Conservation (phyloP, 1,284 basidiomycete species). For the Marasmius oreades region DNA sequence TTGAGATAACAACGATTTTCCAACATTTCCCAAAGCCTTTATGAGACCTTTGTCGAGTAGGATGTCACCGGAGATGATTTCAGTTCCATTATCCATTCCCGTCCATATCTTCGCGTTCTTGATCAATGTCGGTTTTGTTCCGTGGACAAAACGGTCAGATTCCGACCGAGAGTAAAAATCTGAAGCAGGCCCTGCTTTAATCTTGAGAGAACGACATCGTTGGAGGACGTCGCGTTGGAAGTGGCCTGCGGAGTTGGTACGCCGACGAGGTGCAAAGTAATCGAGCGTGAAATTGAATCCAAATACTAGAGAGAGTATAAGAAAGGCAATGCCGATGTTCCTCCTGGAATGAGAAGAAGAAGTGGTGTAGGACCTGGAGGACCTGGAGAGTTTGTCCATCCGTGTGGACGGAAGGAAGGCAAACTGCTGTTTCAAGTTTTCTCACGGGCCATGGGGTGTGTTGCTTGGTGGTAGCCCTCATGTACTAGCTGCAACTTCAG, state of each 20-base stretch:
- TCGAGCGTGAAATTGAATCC: no score
- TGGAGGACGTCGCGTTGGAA: not conserved
- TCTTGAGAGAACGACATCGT: constrained; percentile 7
- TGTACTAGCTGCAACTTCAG: no score
- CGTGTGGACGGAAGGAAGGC: no score
- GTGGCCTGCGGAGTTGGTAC: not conserved
- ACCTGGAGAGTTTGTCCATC: no score
- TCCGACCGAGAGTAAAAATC: constrained; percentile 9
- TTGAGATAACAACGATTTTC: constrained; percentile 10
- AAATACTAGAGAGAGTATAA: not conserved
- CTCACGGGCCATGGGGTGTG: no score
- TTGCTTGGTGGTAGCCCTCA: no score
- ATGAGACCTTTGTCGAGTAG: constrained; percentile 57
- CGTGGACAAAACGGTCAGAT: constrained; percentile 61
- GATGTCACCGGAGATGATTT: constrained; percentile 48
- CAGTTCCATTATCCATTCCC: constrained; percentile 11
- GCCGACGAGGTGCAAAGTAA: not conserved
- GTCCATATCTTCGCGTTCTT: constrained; percentile 33
- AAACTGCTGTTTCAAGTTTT: no score
- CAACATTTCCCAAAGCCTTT: constrained; percentile 45
- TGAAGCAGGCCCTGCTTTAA: constrained; percentile 6
- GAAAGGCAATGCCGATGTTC: not conserved
- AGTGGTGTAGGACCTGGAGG: no score
- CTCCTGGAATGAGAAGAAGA: no score
- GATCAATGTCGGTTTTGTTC: constrained; percentile 57